Conservation (phyloP, 805 yeast species). For the Millerozyma acaciae region DNA sequence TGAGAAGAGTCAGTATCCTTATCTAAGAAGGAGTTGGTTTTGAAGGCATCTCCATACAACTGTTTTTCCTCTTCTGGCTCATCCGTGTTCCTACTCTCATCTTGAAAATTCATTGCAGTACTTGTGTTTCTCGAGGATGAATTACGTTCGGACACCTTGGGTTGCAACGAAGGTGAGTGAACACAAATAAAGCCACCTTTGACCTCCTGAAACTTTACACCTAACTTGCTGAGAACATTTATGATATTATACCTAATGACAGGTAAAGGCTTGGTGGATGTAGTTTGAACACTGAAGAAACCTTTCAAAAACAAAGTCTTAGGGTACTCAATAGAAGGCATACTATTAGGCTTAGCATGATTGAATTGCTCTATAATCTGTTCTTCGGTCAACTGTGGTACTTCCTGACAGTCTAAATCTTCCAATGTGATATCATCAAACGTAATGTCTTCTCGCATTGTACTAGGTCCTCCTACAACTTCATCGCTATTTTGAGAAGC, state of each 20-base stretch:
- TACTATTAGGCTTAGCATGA: constrained; percentile 65
- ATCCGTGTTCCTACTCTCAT: constrained; percentile 14
- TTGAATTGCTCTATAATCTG: constrained; percentile 41
- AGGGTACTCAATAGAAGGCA: constrained; percentile 94
- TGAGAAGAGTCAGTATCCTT: constrained; percentile 14
- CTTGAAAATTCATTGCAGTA: constrained; percentile 2
- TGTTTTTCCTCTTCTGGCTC: constrained; percentile 27
- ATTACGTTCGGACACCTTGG: constrained; percentile 7
- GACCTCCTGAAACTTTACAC: constrained; percentile 82
- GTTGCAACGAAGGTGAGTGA: constrained; percentile 51
- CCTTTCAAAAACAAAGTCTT: constrained; percentile 88
- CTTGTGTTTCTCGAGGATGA: constrained; percentile 9
- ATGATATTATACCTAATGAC: constrained; percentile 83
- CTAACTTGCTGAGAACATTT: constrained; percentile 66
- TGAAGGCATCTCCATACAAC: constrained; percentile 39
- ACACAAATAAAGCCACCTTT: constrained; percentile 91
- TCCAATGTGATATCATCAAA: constrained; percentile 55
- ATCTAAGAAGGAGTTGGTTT: constrained; percentile 27
- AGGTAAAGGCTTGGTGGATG: constrained; percentile 88
- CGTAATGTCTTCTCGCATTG: constrained; percentile 45
- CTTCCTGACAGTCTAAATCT: constrained; percentile 26
- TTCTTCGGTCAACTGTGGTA: constrained; percentile 37
- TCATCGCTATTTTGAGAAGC: constrained; percentile 45
- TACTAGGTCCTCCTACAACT: constrained; percentile 19
- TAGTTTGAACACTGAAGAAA: constrained; percentile 90